Base-by-base conservation (phyloP, 805 yeast species). In the Candida hungchunana region DNA sequence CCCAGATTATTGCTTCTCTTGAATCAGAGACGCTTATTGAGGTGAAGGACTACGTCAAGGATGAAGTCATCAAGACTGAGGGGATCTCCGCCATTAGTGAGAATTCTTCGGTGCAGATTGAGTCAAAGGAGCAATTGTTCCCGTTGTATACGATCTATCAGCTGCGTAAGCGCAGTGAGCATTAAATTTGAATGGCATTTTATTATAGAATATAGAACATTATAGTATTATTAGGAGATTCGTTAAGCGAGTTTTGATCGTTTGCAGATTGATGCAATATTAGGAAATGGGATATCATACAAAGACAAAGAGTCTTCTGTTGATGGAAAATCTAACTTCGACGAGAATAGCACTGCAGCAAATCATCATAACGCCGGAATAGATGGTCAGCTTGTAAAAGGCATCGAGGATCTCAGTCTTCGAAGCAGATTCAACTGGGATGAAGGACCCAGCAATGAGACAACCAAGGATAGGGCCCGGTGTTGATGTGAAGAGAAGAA, bases 131-230 rank as follows among this genome's bases (percentile, higher is more conserved):
- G 5, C 52, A 53, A 7, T 21, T 50, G 15, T 55, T 43, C 46
- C 82, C 83, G 12, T 66, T 79, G 42, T 77, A 75, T 53, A 66
- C 68, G 25, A 63, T 71, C 23, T 66, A 67, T 38, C 64, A 71
- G 28, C 60, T 79, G 44, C 72, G 83, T 52, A 79, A 79, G 58
- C 69, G 84, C 59, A 73, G 82, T 53, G 84, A 79, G 47, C 80
- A 77, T 55, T 77, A 56, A 56, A 3, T 22, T 18, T 11, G 14
- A 7, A 16, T 11, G 10, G 11, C 8, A 8, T n/a, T n/a, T n/a
- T n/a, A n/a, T n/a, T n/a, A n/a, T n/a, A n/a, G n/a, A n/a, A n/a
- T n/a, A n/a, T n/a, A n/a, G n/a, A n/a, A n/a, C n/a, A n/a, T n/a
- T n/a, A n/a, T n/a, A n/a, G n/a, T n/a, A n/a, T n/a, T n/a, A n/a